Conservation (phyloP, 2,329 filamentous ascomycete genomes). For the Pyrenophora tritici-repentis region DNA sequence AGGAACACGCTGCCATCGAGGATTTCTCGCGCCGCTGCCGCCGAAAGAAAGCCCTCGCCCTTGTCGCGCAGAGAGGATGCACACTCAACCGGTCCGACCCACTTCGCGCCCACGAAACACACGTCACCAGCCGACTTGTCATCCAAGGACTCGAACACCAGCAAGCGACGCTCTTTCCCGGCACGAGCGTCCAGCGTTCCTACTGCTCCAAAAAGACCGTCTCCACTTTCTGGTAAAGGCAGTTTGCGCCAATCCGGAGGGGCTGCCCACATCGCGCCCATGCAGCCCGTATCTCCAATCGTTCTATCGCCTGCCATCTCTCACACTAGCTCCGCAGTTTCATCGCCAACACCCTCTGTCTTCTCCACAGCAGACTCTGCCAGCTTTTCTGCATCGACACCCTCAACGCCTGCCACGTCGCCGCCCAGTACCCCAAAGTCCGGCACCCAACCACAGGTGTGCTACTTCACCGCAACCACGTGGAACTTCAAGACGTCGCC, state of each 20-base stretch:
- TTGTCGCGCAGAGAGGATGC: slow-evolving; percentile 32
- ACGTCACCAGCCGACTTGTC: slow-evolving; percentile 6
- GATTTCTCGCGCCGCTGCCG: slow-evolving; percentile 25
- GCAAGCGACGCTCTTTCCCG: slow-evolving; percentile 1
- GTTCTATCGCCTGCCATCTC: slow-evolving; percentile 15
- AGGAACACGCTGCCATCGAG: slow-evolving; percentile 19
- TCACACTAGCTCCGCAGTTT: slow-evolving; percentile 8
- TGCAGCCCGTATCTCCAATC: slow-evolving; percentile 14
- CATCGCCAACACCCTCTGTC: slow-evolving; percentile 22
- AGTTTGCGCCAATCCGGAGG: slow-evolving; percentile 7
- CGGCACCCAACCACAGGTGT: slow-evolving; percentile 15
- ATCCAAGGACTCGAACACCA: slow-evolving; percentile 1
- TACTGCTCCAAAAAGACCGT: slow-evolving; percentile 8
- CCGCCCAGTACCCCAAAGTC: slow-evolving; percentile 19
- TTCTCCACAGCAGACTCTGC: slow-evolving; percentile 16
- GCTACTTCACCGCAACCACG: slow-evolving; percentile 14
- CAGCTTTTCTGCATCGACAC: slow-evolving; percentile 17
- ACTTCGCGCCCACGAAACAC: slow-evolving; percentile 1
- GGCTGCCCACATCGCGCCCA: slow-evolving; percentile 8
- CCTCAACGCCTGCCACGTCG: slow-evolving; percentile 24
- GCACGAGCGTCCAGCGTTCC: background rate
- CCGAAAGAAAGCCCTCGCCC: slow-evolving; percentile 23
- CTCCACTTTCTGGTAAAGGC: slow-evolving; percentile 10
- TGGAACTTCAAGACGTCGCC: slow-evolving; percentile 14
- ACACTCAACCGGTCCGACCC: slow-evolving; percentile 20